Conservation (phyloP, 2,329 filamentous ascomycete genomes). For the Biscogniauxia sp. region DNA sequence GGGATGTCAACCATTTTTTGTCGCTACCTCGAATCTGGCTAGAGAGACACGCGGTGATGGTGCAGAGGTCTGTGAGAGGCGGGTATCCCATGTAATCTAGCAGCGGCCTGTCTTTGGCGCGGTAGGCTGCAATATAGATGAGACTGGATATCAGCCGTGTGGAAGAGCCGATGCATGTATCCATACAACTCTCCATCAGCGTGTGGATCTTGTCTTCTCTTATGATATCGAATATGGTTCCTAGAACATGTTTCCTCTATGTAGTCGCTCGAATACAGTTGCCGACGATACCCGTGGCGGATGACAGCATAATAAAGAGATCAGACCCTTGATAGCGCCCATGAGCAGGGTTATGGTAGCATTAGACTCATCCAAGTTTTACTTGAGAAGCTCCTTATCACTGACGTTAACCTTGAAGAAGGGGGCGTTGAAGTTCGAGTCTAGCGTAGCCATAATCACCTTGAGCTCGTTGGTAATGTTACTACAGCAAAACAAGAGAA, state of each 20-base stretch:
- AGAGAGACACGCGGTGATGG: not conserved
- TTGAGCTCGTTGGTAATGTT: conserved; percentile 10
- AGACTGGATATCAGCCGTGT: not conserved
- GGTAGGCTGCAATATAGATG: not conserved
- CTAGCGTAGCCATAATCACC: conserved; percentile 10
- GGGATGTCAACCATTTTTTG: not conserved
- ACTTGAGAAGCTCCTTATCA: not conserved
- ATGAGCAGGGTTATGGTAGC: not conserved
- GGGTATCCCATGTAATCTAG: not conserved
- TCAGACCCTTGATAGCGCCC: conserved; percentile 4
- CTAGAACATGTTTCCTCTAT: not conserved
- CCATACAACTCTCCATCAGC: not conserved
- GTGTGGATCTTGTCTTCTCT: not conserved
- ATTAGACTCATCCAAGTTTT: not conserved
- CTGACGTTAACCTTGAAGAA: not conserved
- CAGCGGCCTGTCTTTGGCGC: not conserved
- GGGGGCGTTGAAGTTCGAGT: not conserved
- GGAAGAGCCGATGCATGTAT: not conserved
- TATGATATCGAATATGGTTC: not conserved
- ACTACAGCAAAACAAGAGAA: conserved; percentile 31
- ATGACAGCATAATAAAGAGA: conserved; percentile 1
- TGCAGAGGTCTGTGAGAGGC: not conserved
- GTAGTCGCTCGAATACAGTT: not conserved
- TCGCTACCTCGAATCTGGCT: not conserved
- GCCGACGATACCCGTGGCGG: not conserved